Evolutionary conservation across 371 early-diverging fungal genomes (phyloP), one percentile per base, ranked within the genome.

Genomic region (Mucor irregularis): DNA sequence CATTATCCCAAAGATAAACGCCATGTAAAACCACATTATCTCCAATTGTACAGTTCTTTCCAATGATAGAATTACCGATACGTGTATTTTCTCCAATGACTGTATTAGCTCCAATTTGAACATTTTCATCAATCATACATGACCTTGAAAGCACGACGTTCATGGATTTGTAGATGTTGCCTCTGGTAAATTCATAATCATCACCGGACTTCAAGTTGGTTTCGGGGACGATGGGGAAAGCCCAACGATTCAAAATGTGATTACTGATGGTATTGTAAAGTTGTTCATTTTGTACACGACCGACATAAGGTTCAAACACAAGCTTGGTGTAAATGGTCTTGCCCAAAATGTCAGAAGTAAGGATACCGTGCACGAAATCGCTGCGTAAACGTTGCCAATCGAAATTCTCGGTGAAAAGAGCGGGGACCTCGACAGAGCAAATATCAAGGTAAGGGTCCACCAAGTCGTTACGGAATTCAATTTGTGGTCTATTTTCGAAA

Each of bases 361-460:
- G 65, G 44, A 97, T 90, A 43, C 96, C 96, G 30, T 88, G 85
- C 10, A 97, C 90, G 73, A 98, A 98, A 69, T 98, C 94, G 17
- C 80, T 76, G 21, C 95, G 84, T 40, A 96, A 78, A 35, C 87
- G 85, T 69, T 95, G 96, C 81, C 95, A 97, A 75, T 98, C 98
- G 73, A 96, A 97, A 78, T 97, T 97, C 62, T 98, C 97, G 4
- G 93, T 91, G 58, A 96, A 96, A 46, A 96, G 76, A 4, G 96
- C 91, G n/a, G 92, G 92, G 0, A 95, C 90, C 62, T 94, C 95
- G 4, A 90, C 84, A 11, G 95, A 90, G 70, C 98, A 98, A 43
- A 98, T 92, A 55, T 93, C 94, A 42, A 97, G 80, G 30, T 86
- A 89, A 59, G 92, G 91, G 74, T 98, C 98, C n/a, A 95, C 86